phyloP scores from a whole-genome alignment of 192 early-diverging fungal genomes.

The Coemansia sp. region DNA sequence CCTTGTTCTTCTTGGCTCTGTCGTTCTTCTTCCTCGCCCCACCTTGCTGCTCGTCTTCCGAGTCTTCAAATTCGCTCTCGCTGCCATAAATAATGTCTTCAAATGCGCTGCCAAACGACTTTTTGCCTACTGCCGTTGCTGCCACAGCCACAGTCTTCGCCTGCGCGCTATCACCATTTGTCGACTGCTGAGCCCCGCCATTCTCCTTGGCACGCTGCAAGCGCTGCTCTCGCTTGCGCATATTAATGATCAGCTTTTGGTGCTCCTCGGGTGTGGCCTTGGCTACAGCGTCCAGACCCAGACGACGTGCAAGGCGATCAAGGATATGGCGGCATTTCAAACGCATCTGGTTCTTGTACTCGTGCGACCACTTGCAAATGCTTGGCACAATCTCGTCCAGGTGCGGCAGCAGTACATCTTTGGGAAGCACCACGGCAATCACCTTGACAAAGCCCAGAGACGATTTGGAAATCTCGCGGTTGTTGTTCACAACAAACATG shows the following conservation, averaged over 20 bases:
- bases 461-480: constrained; percentile 89
- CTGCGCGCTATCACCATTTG: constrained; percentile 47
- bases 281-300: constrained; percentile 74
- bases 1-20: constrained; percentile 32
- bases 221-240: constrained; percentile 85
- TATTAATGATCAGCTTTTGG: constrained; percentile 85
- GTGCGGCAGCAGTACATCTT: constrained; percentile 66
- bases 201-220: constrained; percentile 65
- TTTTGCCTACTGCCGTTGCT: constrained; percentile 49
- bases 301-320: constrained; percentile 85
- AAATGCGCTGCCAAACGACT: constrained; percentile 69
- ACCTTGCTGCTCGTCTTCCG: constrained; percentile 66
- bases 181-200: constrained; percentile 20
- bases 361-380: constrained; percentile 80
- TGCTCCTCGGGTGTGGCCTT: constrained; percentile 82
- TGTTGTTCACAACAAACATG: constrained; percentile 74
- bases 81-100: constrained; percentile 91
- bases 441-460: constrained; percentile 95
- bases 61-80: constrained; percentile 86
- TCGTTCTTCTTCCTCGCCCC: constrained; percentile 27
- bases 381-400: constrained; percentile 71
- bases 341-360: constrained; percentile 88
- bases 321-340: constrained; percentile 88
- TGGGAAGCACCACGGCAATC: constrained; percentile 72
- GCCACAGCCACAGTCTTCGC: constrained; percentile 45